phyloP scores from a whole-genome alignment of 2,329 filamentous ascomycete species.

The Aspergillus fructus region DNA sequence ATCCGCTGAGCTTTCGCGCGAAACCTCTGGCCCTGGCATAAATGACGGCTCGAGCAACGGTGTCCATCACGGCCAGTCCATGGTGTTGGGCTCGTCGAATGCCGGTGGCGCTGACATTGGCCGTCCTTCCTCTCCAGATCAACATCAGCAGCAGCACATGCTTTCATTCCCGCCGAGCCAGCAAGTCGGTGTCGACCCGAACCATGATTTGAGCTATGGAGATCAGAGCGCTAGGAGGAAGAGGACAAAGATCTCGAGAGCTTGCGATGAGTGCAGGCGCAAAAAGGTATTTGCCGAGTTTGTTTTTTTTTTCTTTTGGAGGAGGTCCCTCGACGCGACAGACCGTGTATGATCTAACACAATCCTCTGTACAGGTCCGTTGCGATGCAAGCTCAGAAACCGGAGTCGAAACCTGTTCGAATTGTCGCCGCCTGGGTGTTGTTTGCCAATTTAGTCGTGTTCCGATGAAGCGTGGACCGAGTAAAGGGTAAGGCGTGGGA shows the following conservation, averaged over 20 bases:
- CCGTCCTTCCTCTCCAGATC: constrained; percentile 38
- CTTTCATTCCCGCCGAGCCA: constrained; percentile 45
- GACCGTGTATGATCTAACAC: constrained; percentile 21
- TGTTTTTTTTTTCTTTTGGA: constrained; percentile 13
- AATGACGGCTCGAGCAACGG: constrained; percentile 39
- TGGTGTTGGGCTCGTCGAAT: constrained; percentile 40
- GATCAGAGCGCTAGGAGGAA: constrained; percentile 69
- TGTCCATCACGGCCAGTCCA: constrained; percentile 41
- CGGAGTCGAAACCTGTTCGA: constrained; percentile 73
- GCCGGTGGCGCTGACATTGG: constrained; percentile 36
- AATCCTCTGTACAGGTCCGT: constrained; percentile 57
- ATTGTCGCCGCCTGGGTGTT: constrained; percentile 74
- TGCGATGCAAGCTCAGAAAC: constrained; percentile 79
- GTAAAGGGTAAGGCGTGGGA: constrained; percentile 66
- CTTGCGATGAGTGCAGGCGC: constrained; percentile 83
- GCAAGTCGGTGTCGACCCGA: constrained; percentile 46
- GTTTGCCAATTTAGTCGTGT: constrained; percentile 81
- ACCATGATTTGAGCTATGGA: constrained; percentile 51
- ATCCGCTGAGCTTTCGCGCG: constrained; percentile 48
- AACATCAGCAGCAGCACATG: constrained; percentile 42
- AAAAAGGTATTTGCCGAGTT: constrained; percentile 61
- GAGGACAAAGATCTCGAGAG: constrained; percentile 80
- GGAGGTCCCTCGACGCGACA: constrained; percentile 13
- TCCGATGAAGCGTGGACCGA: constrained; percentile 83
- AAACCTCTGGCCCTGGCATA: constrained; percentile 46